These are phyloP conservation scores for Podospora pseudopauciseta DNA, from an alignment of 495 filamentous ascomycete genomes.

Conservation along the genomic window DNA sequence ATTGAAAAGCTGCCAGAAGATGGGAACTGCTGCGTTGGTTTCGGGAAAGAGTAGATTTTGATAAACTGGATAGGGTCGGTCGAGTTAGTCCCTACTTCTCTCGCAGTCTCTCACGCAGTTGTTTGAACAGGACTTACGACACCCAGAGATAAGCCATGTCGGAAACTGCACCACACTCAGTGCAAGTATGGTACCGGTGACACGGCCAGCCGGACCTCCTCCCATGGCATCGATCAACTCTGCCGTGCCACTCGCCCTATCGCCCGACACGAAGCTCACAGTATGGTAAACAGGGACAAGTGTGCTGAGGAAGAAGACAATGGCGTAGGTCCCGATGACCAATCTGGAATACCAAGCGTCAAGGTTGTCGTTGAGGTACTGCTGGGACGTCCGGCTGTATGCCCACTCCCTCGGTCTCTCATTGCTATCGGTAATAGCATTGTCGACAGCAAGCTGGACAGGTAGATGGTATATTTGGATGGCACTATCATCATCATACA, in stretches of 20 bases:
- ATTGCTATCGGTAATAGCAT: constrained; percentile 22
- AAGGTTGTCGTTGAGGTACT: background rate
- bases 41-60: constrained; percentile 57
- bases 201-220: constrained; percentile 14
- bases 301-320: constrained; percentile 22
- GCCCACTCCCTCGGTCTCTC: constrained; percentile 10
- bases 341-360: background rate
- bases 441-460: constrained; percentile 22
- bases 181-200: constrained; percentile 12
- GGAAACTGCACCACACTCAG: constrained; percentile 16
- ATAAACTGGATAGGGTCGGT: constrained; percentile 48
- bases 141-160: constrained; percentile 38
- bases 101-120: background rate
- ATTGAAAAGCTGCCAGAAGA: constrained; percentile 58
- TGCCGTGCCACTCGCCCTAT: constrained; percentile 69
- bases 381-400: constrained; percentile 6
- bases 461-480: constrained; percentile 18
- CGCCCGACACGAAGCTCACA: constrained; percentile 58
- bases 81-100: background rate
- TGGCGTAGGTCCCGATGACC: constrained; percentile 11
- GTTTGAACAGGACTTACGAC: constrained; percentile 14
- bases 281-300: constrained; percentile 20
- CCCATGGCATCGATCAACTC: constrained; percentile 73
- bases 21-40: constrained; percentile 54
- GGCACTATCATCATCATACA: constrained; percentile 7